These are phyloP conservation scores for Synchytrium microbalum DNA, from an alignment of 371 early-diverging fungal species.

Conservation along the genomic window DNA sequence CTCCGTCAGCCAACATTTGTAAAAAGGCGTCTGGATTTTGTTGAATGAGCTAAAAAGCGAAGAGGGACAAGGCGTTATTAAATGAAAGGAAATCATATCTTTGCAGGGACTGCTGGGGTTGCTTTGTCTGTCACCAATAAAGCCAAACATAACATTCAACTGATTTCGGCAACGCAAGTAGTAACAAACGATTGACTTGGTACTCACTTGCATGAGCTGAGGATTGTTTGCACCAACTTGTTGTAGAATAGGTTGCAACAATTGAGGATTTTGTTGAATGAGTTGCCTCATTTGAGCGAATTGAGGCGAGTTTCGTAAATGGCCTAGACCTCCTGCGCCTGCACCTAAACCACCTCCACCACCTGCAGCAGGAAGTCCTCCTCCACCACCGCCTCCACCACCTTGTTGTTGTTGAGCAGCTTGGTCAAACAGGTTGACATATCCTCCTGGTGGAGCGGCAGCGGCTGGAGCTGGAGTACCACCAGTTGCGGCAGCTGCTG, in stretches of 20 bases:
- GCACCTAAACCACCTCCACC: constrained; percentile 11
- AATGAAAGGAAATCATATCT: no score
- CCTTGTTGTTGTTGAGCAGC: constrained; percentile 29
- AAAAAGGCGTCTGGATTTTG: constrained; percentile 77
- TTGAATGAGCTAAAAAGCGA: constrained; percentile 47
- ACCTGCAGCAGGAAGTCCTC: constrained; percentile 15
- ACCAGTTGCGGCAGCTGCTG: constrained; percentile 19
- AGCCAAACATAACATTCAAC: neutral
- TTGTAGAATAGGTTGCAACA: constrained; percentile 79
- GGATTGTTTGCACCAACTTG: constrained; percentile 82
- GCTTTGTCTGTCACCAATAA: no score
- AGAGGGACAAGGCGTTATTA: neutral
- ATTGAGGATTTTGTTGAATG: constrained; percentile 75
- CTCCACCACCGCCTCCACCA: constrained; percentile 16
- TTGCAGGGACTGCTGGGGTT: no score
- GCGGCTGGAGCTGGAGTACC: constrained; percentile 29
- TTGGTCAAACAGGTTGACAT: constrained; percentile 41
- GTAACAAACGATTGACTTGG: constrained; percentile 7
- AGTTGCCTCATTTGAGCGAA: constrained; percentile 85
- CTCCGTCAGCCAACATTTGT: constrained; percentile 52
- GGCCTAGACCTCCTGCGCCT: constrained; percentile 30
- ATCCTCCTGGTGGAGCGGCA: constrained; percentile 21
- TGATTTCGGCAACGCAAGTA: neutral
- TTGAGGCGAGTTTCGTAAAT: constrained; percentile 71
- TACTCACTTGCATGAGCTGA: constrained; percentile 59